phyloP scores from a whole-genome alignment of 2,329 filamentous ascomycete genomes.

The Chaetomiaceae sp. region DNA sequence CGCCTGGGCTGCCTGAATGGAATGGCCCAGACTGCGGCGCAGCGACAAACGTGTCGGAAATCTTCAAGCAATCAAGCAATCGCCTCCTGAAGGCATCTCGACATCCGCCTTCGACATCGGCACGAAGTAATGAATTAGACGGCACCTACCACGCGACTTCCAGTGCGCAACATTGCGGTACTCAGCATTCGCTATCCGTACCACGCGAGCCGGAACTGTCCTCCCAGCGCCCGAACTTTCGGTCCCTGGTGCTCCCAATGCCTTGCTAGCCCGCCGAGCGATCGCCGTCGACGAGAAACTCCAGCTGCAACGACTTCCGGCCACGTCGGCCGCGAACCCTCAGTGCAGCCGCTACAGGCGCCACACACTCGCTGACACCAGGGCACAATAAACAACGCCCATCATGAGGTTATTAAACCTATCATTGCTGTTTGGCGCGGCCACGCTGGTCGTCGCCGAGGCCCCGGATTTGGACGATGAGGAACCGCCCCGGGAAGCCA shows the following conservation, averaged over 20 bases:
- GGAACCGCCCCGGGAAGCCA: constrained; percentile 40
- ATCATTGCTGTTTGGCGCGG: constrained; percentile 45
- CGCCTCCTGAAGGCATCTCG: constrained; percentile 19
- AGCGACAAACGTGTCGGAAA: constrained; percentile 18
- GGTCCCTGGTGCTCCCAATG: constrained; percentile 16
- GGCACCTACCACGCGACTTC: constrained; percentile 4
- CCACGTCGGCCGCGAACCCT: not conserved
- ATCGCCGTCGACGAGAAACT: constrained; percentile 1
- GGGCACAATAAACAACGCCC: not conserved
- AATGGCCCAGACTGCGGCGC: constrained; percentile 15
- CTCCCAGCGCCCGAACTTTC: constrained; percentile 6
- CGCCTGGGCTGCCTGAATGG: not conserved
- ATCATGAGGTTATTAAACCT: constrained; percentile 26
- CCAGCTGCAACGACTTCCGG: not conserved
- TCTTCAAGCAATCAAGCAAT: constrained; percentile 7
- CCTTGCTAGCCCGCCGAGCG: too few relatives aligned
- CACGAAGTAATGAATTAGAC: constrained; percentile 15
- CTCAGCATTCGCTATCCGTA: constrained; percentile 18
- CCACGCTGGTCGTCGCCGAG: constrained; percentile 36
- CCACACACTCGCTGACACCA: not conserved
- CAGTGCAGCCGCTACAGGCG: constrained; percentile 4
- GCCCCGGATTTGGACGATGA: constrained; percentile 32
- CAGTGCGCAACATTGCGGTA: constrained; percentile 18
- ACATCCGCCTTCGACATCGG: constrained; percentile 10
- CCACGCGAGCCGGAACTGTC: constrained; percentile 13